Evolutionary conservation across 148 eudicot species (phyloP).

Genomic region (Silene latifolia): DNA sequence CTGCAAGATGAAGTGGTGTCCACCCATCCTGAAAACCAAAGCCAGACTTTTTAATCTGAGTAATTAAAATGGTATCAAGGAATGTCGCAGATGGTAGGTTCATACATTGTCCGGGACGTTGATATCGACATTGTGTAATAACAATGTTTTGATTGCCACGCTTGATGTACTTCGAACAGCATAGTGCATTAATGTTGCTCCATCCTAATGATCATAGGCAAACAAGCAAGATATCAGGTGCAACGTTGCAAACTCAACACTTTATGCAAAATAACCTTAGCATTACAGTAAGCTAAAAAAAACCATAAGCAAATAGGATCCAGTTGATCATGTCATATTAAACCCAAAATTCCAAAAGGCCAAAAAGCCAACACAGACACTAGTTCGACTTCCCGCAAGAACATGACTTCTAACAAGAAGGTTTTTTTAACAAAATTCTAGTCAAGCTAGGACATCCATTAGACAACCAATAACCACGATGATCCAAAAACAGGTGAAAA

Average conservation of each 20-base stretch:
- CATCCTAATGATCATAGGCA: conserved; percentile 46
- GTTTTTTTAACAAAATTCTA: not conserved
- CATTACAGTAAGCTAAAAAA: not conserved
- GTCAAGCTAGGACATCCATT: not conserved
- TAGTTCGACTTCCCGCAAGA: not conserved
- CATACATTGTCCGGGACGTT: conserved; percentile 82
- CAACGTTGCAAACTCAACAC: not conserved
- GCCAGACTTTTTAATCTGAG: not conserved
- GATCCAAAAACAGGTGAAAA: not conserved
- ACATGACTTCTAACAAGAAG: not conserved
- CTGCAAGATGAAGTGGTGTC: conserved; percentile 94
- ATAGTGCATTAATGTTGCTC: conserved; percentile 93
- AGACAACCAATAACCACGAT: not conserved
- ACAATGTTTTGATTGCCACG: conserved; percentile 69
- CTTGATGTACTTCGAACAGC: conserved; percentile 78
- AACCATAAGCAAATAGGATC: not conserved
- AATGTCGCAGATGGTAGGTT: not conserved
- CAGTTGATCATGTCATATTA: not conserved
- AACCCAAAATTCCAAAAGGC: no score
- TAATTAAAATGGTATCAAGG: not conserved
- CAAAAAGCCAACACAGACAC: not conserved
- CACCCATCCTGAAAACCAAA: conserved; percentile 70
- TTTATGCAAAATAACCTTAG: not conserved
- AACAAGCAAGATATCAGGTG: conserved; percentile 9
- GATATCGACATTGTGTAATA: conserved; percentile 81